Evolutionary conservation across 352 stramenopile species (phyloP).

Genomic region (Pythium plurisporium): DNA sequence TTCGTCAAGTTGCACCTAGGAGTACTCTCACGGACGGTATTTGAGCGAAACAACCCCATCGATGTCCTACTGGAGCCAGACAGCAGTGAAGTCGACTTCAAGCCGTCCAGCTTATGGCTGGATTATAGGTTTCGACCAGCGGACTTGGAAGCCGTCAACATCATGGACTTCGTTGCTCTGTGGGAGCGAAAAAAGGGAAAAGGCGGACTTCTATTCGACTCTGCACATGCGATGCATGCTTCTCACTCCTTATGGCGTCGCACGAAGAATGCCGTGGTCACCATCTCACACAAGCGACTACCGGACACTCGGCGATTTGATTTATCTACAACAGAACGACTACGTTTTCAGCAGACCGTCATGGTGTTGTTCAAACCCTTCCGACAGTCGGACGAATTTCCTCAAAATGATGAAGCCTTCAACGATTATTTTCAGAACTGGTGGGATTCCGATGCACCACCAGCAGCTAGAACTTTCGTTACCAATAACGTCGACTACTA

Average conservation of each 20-base stretch:
- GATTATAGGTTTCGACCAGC: too few relatives aligned
- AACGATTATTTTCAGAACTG: not conserved
- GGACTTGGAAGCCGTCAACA: too few relatives aligned
- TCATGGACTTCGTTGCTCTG: too few relatives aligned
- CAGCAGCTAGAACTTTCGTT: not conserved
- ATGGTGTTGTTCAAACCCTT: conserved; percentile 1
- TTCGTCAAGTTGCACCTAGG: not conserved
- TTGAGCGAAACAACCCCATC: not conserved
- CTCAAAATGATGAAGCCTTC: not conserved
- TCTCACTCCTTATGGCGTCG: not conserved
- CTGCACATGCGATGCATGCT: not conserved
- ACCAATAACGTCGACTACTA: not conserved
- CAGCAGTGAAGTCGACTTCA: not conserved
- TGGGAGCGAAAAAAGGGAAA: too few relatives aligned
- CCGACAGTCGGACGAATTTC: not conserved
- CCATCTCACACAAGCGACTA: not conserved
- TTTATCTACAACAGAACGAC: not conserved
- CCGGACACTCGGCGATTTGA: not conserved
- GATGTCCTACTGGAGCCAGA: not conserved
- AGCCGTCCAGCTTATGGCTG: too few relatives aligned
- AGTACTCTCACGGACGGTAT: not conserved
- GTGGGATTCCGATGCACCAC: not conserved
- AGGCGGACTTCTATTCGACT: not conserved
- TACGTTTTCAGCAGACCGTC: not conserved
- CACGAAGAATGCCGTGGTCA: not conserved